Evolutionary conservation across 192 early-diverging fungal species (phyloP).

Genomic region (Coemansia sp.): DNA sequence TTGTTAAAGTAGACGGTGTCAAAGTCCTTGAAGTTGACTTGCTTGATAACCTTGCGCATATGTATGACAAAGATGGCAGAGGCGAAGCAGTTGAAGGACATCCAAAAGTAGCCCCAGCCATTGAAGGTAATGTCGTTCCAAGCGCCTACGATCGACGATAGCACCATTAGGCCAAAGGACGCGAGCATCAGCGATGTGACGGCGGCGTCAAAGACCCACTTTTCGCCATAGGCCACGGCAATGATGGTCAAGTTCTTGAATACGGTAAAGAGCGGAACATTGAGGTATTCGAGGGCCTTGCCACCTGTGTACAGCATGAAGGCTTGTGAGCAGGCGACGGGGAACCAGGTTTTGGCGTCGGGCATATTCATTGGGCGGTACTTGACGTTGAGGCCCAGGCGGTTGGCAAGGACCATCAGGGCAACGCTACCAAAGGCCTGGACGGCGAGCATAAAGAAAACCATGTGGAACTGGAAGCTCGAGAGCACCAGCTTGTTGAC

Average conservation of each 20-base stretch:
- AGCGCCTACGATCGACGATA: constrained; percentile 85
- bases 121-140: constrained; percentile 69
- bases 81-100: constrained; percentile 87
- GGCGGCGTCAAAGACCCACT: constrained; percentile 73
- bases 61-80: constrained; percentile 85
- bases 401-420: constrained; percentile 58
- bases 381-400: constrained; percentile 57
- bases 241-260: constrained; percentile 99
- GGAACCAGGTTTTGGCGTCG: constrained; percentile 78
- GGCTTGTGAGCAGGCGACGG: constrained; percentile 80
- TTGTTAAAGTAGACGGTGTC: constrained; percentile 99
- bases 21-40: constrained; percentile 93
- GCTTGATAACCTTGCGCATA: constrained; percentile 88
- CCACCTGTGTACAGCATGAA: constrained; percentile 98
- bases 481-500: constrained; percentile 86
- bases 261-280: constrained; percentile 93
- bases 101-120: constrained; percentile 78
- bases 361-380: constrained; percentile 64
- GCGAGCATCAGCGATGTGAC: constrained; percentile 81
- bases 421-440: constrained; percentile 68
- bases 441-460: constrained; percentile 76
- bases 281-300: constrained; percentile 88
- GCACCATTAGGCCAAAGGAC: constrained; percentile 83
- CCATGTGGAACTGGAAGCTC: constrained; percentile 81
- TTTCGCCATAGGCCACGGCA: constrained; percentile 92